phyloP scores from a whole-genome alignment of 805 yeast species.

The Jamesozyma spencerorum region DNA sequence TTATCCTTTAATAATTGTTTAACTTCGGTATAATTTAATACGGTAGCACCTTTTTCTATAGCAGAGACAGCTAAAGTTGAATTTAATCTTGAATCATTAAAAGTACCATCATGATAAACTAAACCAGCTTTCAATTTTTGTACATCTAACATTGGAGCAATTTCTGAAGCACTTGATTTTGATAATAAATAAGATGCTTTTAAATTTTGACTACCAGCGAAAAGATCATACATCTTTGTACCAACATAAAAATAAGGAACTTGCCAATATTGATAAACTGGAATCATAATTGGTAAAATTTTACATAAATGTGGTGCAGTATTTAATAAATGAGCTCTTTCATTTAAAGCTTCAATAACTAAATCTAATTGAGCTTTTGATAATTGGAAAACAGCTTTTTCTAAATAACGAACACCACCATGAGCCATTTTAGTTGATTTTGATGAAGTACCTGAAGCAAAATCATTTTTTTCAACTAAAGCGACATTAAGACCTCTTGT shows the following conservation, averaged over 20 bases:
- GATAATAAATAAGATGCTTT: conserved; percentile 67
- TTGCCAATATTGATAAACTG: conserved; percentile 95
- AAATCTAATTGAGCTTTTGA: conserved; percentile 83
- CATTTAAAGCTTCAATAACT: conserved; percentile 82
- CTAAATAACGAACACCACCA: conserved; percentile 93
- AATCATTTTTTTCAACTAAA: conserved; percentile 77
- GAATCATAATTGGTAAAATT: conserved; percentile 86
- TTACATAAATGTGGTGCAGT: conserved; percentile 88
- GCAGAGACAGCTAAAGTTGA: conserved; percentile 81
- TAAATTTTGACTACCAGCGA: conserved; percentile 84
- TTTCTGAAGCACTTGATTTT: conserved; percentile 53
- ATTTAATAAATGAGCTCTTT: conserved; percentile 73
- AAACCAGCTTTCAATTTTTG: conserved; percentile 77
- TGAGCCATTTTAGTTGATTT: conserved; percentile 94
- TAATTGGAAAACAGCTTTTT: conserved; percentile 86
- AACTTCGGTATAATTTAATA: conserved; percentile 79
- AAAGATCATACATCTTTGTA: conserved; percentile 81
- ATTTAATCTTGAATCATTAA: conserved; percentile 88
- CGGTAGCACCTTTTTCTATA: conserved; percentile 78
- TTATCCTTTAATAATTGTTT: conserved; percentile 59
- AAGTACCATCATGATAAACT: conserved; percentile 91
- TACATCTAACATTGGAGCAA: conserved; percentile 80
- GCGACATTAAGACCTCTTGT: conserved; percentile 87
- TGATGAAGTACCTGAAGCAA: conserved; percentile 87
- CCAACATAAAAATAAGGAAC: conserved; percentile 89